These are phyloP conservation scores for Pythium rishiriense DNA, from an alignment of 352 stramenopile genomes.

Conservation along the genomic window DNA sequence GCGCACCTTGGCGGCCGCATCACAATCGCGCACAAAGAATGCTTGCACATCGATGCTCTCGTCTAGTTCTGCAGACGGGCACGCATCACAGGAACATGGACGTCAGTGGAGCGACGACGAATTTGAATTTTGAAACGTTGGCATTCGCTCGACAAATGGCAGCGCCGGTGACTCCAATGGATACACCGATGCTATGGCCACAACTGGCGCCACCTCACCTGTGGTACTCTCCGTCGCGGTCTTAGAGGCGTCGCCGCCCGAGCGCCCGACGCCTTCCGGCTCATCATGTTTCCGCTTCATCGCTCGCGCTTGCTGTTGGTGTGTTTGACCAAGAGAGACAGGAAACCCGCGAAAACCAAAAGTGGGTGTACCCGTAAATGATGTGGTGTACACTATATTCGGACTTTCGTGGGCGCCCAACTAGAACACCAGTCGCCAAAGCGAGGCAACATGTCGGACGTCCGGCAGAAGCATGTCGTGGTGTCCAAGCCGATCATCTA, in stretches of 20 bases:
- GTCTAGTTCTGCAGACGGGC: conserved; percentile 4
- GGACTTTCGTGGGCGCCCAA: background rate
- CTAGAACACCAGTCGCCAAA: background rate
- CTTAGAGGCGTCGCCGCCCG: background rate
- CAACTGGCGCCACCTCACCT: background rate
- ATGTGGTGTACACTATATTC: conserved; percentile 1
- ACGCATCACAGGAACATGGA: background rate
- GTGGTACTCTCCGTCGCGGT: background rate
- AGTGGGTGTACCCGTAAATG: background rate
- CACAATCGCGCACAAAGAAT: conserved; percentile 50
- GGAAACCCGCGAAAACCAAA: conserved; percentile 11
- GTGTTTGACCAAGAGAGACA: background rate
- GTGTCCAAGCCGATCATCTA: conserved; percentile 95
- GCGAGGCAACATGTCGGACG: conserved; percentile 58
- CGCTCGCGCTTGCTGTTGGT: conserved; percentile 5
- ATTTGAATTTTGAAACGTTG: conserved; percentile 13
- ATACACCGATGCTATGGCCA: background rate
- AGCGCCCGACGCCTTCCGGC: background rate
- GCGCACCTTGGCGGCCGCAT: conserved; percentile 41
- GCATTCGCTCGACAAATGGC: background rate
- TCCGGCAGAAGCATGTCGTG: conserved; percentile 74
- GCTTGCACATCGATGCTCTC: conserved; percentile 43
- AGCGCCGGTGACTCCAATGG: background rate
- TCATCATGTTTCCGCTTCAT: conserved; percentile 55
- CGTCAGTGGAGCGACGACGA: background rate